Evolutionary conservation across 345 rosid species (phyloP), one percentile per base, ranked within the genome.

Genomic region (Aegle marmelos): DNA sequence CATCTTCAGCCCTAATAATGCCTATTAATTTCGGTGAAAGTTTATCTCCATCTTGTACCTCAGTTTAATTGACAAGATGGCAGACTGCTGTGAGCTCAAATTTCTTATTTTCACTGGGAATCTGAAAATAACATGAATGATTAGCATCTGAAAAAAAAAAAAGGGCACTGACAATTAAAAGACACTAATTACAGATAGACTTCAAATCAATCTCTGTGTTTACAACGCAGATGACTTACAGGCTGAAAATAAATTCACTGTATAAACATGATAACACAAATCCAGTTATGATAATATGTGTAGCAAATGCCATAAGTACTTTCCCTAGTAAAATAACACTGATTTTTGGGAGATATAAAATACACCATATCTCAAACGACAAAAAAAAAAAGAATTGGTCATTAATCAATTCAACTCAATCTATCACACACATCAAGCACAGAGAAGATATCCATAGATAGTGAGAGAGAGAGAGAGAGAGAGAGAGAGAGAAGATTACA

Each of bases 1-100:
- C 98, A 93, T 95, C 36, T 62, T 81, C 84, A 16, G 22, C 75
- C 78, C 27, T 11, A 72, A 37, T 39, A 56, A 78, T 70, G 56
- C 61, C 68, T 21, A 61, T 61, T 66, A 83, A 58, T 39, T 13
- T 66, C 62, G 21, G 68, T 62, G 33, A 82, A 72, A 48, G 62
- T 80, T 78, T 79, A 39, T 78, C 36, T 59, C 79, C 62, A 82
- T 86, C 19, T 60, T 81, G 70, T 19, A 75, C 76, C 80, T 83
- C 84, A 56, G 59, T 74, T 54, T 48, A 16, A 60, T 6, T 41
- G 58, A 22, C 66, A 70, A 17, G 65, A 63, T 54, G 41, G 75
- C 37, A 30, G 34, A 67, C 36, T 61, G 11, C 72, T 28, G 67
- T 5, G 2, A 13, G 37, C n/a, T 7, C 62, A 68, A 17, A 72